Evolutionary conservation across 2,329 filamentous ascomycete genomes (phyloP).

Genomic region (Trichoderma koningiopsis): DNA sequence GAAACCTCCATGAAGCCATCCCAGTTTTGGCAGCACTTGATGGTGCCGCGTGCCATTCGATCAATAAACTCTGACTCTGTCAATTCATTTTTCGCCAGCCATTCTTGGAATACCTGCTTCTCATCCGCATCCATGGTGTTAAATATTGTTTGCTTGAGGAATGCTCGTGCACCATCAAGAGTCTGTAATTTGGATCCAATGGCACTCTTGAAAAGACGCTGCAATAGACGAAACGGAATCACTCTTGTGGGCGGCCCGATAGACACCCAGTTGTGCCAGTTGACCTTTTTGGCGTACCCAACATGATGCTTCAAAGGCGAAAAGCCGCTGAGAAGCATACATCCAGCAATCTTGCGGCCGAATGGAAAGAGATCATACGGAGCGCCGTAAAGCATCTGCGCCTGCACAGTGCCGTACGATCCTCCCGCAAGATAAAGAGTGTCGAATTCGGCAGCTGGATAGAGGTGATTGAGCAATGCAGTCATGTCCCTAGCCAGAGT

Average conservation of each 20-base stretch:
- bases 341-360: neutral
- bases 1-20: constrained; percentile 33
- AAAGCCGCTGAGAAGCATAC: constrained; percentile 27
- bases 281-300: constrained; percentile 28
- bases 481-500: neutral
- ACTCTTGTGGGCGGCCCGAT: constrained; percentile 26
- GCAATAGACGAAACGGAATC: constrained; percentile 26
- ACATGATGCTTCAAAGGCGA: constrained; percentile 30
- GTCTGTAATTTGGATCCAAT: neutral
- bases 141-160: constrained; percentile 27
- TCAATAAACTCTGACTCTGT: constrained; percentile 24
- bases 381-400: neutral
- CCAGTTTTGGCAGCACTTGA: constrained; percentile 29
- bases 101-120: constrained; percentile 13
- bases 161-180: constrained; percentile 23
- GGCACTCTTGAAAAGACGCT: constrained; percentile 26
- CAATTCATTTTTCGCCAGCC: constrained; percentile 14
- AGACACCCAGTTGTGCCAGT: constrained; percentile 29
- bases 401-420: neutral
- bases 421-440: neutral
- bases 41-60: constrained; percentile 22
- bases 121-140: constrained; percentile 28
- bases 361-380: neutral
- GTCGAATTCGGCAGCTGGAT: neutral
- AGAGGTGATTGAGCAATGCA: neutral